A percentile compares a stretch with the other conserved stretches of the same genome.
phyloP scores from a whole-genome alignment of 768 basidiomycete genomes.

The Pholiota molesta region DNA sequence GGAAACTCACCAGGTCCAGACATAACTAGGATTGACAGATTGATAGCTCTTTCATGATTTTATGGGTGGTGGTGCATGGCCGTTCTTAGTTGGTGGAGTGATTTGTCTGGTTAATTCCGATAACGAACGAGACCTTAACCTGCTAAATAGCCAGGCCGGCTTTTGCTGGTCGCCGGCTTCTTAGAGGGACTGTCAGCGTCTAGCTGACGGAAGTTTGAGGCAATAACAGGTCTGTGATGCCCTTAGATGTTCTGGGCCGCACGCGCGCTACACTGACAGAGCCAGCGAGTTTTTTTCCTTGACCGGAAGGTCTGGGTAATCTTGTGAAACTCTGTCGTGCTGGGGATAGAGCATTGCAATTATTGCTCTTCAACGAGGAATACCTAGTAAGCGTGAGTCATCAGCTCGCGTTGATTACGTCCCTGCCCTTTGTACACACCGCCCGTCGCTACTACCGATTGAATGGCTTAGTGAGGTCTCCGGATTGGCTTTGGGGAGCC shows the following conservation, averaged over 20 bases:
- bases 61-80: slow-evolving; percentile 90
- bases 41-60: slow-evolving; percentile 86
- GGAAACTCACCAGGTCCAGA: slow-evolving; percentile 82
- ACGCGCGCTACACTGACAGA: slow-evolving; percentile 89
- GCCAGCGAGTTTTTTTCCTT: slow-evolving; percentile 82
- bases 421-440: slow-evolving; percentile 92
- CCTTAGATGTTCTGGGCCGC: slow-evolving; percentile 90
- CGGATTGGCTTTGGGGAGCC: slow-evolving; percentile 74
- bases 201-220: slow-evolving; percentile 86
- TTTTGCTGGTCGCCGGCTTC: slow-evolving; percentile 77
- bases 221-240: slow-evolving; percentile 93
- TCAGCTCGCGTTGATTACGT: slow-evolving; percentile 89
- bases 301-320: slow-evolving; percentile 65
- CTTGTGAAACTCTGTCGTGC: slow-evolving; percentile 39
- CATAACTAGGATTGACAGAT: slow-evolving; percentile 79
- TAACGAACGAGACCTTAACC: slow-evolving; percentile 93
- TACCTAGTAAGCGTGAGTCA: slow-evolving; percentile 88
- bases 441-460: slow-evolving; percentile 91
- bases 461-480: slow-evolving; percentile 90
- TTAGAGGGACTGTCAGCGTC: slow-evolving; percentile 85
- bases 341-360: slow-evolving; percentile 90
- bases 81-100: slow-evolving; percentile 91
- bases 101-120: slow-evolving; percentile 98
- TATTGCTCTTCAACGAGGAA: slow-evolving; percentile 93
- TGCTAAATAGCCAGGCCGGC: slow-evolving; percentile 87